These are phyloP conservation scores for Fusarium austroafricanum DNA, from an alignment of 2,329 filamentous ascomycete species.

Conservation along the genomic window DNA sequence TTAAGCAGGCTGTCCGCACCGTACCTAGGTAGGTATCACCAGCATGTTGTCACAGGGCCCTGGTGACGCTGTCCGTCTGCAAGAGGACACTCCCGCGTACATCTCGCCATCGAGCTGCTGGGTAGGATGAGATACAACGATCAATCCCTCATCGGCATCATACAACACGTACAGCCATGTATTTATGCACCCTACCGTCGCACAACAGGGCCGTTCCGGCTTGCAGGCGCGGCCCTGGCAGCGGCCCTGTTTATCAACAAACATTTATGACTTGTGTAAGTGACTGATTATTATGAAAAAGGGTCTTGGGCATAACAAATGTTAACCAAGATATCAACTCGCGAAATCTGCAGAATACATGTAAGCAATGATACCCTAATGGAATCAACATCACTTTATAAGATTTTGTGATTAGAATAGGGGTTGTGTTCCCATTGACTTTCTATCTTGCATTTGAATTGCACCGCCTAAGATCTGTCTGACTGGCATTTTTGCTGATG, in stretches of 20 bases:
- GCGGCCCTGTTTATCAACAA: constrained; percentile 36
- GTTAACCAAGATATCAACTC: constrained; percentile 32
- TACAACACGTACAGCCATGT: constrained; percentile 31
- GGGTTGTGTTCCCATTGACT: constrained; percentile 38
- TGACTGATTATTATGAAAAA: constrained; percentile 6
- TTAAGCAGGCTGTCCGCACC: constrained; percentile 19
- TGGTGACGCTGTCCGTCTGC: constrained; percentile 6
- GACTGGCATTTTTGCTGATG: constrained; percentile 25
- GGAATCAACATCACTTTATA: background rate
- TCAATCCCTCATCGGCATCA: constrained; percentile 34
- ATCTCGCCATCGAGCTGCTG: constrained; percentile 40
- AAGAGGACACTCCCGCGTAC: constrained; percentile 30
- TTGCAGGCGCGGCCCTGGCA: constrained; percentile 32
- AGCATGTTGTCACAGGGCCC: constrained; percentile 29
- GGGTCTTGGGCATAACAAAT: constrained; percentile 5
- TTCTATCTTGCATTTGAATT: constrained; percentile 45
- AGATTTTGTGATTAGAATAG: constrained; percentile 9
- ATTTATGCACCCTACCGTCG: constrained; percentile 26
- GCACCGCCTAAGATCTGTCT: constrained; percentile 45
- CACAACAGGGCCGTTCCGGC: constrained; percentile 33
- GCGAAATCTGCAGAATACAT: constrained; percentile 10
- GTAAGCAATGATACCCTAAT: background rate
- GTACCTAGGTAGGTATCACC: constrained; percentile 35
- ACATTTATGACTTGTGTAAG: constrained; percentile 1
- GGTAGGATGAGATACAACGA: constrained; percentile 28